Evolutionary conservation across 2,329 filamentous ascomycete species (phyloP), one percentile per base, ranked within the genome.

Genomic region (Cordyceps cicadae): DNA sequence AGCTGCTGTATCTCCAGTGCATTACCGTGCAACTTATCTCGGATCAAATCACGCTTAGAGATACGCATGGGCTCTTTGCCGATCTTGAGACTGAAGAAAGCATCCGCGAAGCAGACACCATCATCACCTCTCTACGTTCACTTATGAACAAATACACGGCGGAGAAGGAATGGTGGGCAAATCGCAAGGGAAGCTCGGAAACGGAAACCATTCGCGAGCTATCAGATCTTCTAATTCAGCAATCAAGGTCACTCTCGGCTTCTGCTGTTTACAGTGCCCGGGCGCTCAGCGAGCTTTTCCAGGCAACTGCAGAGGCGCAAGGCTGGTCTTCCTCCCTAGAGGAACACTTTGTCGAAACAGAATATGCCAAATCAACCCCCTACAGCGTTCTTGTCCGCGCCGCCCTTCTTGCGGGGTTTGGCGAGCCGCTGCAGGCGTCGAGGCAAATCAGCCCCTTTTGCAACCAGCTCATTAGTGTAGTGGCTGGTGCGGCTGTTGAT

Each of bases 391-490:
- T 86, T 0, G 72, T 77, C 0, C 78, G 79, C 0, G 70, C 78
- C 2, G 83, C 81, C 0, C 70, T 84, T 3, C 67, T 87, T 3
- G 67, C 72, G 0, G 84, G 83, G 0, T 74, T 85, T 32, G 79
- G 80, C 2, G 78, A 84, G 65, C 70, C 74, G 2, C 70, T 83
- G 7, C 74, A 75, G 4, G 69, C 75, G 0, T 84, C 80, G 0
- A 81, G 77, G 63, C 62, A 71, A 1, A 70, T 81, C 24, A 80
- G 73, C 59, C 84, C 75, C 55, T 77, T 87, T 46, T 82, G 79
- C 68, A 87, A 86, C 66, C 78, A 81, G 14, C 74, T 87, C 0
- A 74, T 87, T 37, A 86, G 84, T 64, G 83, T 87, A 63, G 67
- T 85, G n/a, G 77, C 82, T 0, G 81, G 79, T 7, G 76, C 79